phyloP scores from a whole-genome alignment of 1,284 basidiomycete genomes.

The Wallemia hederae region DNA sequence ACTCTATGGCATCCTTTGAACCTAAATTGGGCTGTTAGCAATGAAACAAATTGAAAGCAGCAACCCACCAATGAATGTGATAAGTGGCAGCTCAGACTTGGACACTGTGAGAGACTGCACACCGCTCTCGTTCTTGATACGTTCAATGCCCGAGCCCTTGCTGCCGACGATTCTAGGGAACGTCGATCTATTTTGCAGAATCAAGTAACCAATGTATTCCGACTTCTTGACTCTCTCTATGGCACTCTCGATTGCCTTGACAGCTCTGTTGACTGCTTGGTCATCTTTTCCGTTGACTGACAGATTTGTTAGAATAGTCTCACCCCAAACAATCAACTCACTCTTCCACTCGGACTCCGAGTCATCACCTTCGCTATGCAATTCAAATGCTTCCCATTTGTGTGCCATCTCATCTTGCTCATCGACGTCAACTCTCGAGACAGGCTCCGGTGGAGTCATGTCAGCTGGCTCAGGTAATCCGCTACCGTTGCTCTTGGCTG shows the following conservation, averaged over 20 bases:
- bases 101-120: conserved; percentile 64
- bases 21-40: conserved; percentile 19
- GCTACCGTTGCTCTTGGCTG: conserved; percentile 21
- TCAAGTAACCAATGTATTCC: conserved; percentile 45
- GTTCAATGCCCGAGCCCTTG: conserved; percentile 42
- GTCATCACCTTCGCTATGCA: conserved; percentile 39
- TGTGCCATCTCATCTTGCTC: conserved; percentile 21
- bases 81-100: conserved; percentile 35
- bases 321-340: conserved; percentile 28
- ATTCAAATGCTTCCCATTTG: conserved; percentile 40
- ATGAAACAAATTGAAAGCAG: conserved; percentile 2
- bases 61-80: conserved; percentile 19
- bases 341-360: conserved; percentile 39
- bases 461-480: conserved; percentile 2
- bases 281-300: conserved; percentile 41
- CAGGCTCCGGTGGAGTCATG: conserved; percentile 3
- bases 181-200: conserved; percentile 34
- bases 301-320: neutral
- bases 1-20: conserved; percentile 33
- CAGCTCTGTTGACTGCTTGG: conserved; percentile 39
- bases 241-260: conserved; percentile 41
- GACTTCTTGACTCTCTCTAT: conserved; percentile 21
- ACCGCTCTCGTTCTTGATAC: conserved; percentile 59
- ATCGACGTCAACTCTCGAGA: conserved; percentile 33
- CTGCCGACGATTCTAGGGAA: conserved; percentile 67